These are phyloP conservation scores for Lentinula guzmanii DNA, from an alignment of 768 basidiomycete genomes.

Conservation along the genomic window DNA sequence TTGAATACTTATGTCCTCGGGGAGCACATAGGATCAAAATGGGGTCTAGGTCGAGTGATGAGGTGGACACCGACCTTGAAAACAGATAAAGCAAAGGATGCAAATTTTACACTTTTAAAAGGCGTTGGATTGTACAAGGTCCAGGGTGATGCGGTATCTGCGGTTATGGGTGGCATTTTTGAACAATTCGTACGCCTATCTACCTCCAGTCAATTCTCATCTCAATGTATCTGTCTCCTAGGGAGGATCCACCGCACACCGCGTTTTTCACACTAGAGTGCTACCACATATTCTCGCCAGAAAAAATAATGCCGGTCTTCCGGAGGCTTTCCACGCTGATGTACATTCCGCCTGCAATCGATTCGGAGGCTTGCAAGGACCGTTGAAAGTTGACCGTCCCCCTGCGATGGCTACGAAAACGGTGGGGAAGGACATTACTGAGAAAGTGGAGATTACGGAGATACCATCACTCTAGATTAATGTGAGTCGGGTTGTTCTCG, in stretches of 20 bases:
- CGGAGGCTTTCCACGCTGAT: conserved; percentile 42
- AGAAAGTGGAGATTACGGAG: neutral
- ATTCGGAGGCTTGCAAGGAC: conserved; percentile 44
- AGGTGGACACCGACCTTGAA: conserved; percentile 65
- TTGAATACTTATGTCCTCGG: conserved; percentile 70
- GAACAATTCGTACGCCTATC: conserved; percentile 65
- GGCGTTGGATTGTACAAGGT: conserved; percentile 72
- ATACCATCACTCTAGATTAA: neutral
- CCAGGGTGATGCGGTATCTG: conserved; percentile 71
- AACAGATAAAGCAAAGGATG: conserved; percentile 23
- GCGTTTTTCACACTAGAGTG: conserved; percentile 44
- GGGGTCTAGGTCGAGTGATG: conserved; percentile 68
- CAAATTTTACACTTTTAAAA: conserved; percentile 31
- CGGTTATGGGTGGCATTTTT: conserved; percentile 70
- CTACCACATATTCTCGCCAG: conserved; percentile 35
- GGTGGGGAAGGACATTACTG: neutral
- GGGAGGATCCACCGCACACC: conserved; percentile 44
- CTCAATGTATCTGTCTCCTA: conserved; percentile 14
- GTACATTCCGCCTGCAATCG: conserved; percentile 34
- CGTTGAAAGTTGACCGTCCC: neutral
- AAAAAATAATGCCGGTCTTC: conserved; percentile 29
- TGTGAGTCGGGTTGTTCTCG: neutral
- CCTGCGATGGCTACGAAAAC: neutral
- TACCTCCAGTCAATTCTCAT: neutral
- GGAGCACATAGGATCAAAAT: conserved; percentile 66